These are phyloP conservation scores for Fusarium keratoplasticum DNA, from an alignment of 2,329 filamentous ascomycete genomes.

Conservation along the genomic window DNA sequence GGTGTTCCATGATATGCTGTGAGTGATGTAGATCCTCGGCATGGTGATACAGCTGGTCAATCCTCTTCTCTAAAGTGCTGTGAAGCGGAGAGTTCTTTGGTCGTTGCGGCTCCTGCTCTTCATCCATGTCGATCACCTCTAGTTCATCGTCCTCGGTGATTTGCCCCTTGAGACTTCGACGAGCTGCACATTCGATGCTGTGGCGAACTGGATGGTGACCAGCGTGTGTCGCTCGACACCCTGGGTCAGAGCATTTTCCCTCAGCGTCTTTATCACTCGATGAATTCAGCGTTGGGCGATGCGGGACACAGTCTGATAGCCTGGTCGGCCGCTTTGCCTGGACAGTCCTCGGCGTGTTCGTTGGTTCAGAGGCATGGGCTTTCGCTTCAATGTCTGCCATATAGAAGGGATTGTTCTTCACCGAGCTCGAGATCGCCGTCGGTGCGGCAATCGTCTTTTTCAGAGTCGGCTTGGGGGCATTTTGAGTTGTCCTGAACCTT, in stretches of 20 bases:
- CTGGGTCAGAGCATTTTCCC: slow-evolving; percentile 44
- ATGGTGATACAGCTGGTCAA: slow-evolving; percentile 49
- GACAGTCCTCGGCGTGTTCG: slow-evolving; percentile 32
- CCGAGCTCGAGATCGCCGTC: slow-evolving; percentile 20
- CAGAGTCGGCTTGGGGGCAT: slow-evolving; percentile 4
- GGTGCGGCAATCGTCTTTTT: slow-evolving; percentile 22
- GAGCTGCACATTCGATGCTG: slow-evolving; percentile 47
- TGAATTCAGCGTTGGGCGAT: slow-evolving; percentile 24
- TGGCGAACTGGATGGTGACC: slow-evolving; percentile 48
- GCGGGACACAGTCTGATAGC: slow-evolving; percentile 48
- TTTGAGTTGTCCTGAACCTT: slow-evolving; percentile 3
- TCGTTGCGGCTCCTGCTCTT: not conserved
- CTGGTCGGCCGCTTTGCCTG: slow-evolving; percentile 32
- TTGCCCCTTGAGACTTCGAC: slow-evolving; percentile 13
- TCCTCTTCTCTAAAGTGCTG: slow-evolving; percentile 38
- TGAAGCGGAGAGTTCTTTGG: slow-evolving; percentile 7
- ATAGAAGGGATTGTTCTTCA: slow-evolving; percentile 50
- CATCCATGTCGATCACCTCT: slow-evolving; percentile 15
- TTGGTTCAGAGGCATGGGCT: slow-evolving; percentile 33
- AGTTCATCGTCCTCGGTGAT: not conserved
- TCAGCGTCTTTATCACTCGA: slow-evolving; percentile 18
- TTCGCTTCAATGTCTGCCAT: slow-evolving; percentile 45
- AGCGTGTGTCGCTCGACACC: slow-evolving; percentile 43
- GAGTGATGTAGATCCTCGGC: slow-evolving; percentile 49
- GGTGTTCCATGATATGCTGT: slow-evolving; percentile 51